Conservation (phyloP, 495 filamentous ascomycete species). For the Cladorrhinum samala region DNA sequence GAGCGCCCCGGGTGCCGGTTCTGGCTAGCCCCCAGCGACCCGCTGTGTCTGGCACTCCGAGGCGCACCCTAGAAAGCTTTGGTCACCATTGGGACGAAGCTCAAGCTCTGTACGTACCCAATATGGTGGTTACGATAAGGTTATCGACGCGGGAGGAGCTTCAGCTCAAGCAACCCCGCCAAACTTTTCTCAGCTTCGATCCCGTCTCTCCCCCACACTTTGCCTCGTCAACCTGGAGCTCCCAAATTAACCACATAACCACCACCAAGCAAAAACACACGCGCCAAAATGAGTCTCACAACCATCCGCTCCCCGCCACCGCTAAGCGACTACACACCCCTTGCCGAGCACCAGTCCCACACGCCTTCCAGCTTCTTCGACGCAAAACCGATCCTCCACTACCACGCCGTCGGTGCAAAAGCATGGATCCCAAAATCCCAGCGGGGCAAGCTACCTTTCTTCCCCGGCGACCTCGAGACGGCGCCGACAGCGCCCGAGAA, state of each 20-base stretch:
- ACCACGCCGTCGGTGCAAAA: conserved; percentile 57
- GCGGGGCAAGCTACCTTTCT: conserved; percentile 44
- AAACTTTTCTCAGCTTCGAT: conserved; percentile 16
- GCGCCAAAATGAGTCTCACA: conserved; percentile 30
- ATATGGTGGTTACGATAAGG: conserved; percentile 9
- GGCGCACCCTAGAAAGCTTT: too few species aligned
- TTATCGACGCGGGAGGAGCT: conserved; percentile 18
- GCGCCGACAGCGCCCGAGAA: conserved; percentile 29
- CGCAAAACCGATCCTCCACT: conserved; percentile 74
- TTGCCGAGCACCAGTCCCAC: conserved; percentile 73
- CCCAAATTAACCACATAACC: conserved; percentile 1
- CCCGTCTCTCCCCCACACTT: neutral
- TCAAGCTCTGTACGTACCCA: too few species aligned
- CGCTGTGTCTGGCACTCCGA: too few species aligned
- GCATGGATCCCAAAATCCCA: conserved; percentile 47
- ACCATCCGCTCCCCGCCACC: conserved; percentile 38
- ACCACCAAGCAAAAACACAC: conserved; percentile 2
- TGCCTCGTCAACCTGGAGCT: neutral
- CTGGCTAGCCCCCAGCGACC: too few species aligned
- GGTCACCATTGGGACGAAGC: too few species aligned
- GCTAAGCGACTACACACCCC: conserved; percentile 56
- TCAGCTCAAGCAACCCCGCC: conserved; percentile 11
- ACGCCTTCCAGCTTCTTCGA: conserved; percentile 80
- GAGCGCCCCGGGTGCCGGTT: too few species aligned
- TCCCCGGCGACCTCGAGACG: conserved; percentile 31